Conservation (phyloP, 208 protist genomes). For the Dictyostelium gargantuum region DNA sequence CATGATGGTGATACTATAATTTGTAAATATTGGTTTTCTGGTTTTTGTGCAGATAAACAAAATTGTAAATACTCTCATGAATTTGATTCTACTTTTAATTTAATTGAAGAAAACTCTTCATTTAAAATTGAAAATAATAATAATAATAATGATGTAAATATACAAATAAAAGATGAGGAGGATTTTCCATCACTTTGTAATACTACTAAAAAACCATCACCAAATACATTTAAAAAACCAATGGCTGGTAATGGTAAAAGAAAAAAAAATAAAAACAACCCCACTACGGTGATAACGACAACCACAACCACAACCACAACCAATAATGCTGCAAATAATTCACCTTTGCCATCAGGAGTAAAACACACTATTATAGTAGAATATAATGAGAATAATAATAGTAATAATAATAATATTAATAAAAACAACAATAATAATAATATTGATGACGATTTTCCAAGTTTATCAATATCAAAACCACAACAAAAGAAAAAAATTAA, state of each 20-base stretch:
- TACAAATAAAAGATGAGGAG: not conserved
- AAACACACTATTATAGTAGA: not conserved
- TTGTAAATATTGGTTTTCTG: slow-evolving; percentile 20
- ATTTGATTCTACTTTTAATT: not conserved
- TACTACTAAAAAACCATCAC: not conserved
- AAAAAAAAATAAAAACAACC: not conserved
- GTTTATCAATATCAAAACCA: not conserved
- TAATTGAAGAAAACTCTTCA: not conserved
- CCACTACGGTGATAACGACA: not conserved
- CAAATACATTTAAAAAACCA: not conserved
- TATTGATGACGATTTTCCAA: not conserved
- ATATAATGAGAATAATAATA: not conserved
- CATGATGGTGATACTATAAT: not conserved
- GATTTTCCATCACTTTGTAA: not conserved
- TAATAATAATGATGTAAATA: not conserved
- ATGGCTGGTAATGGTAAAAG: not conserved
- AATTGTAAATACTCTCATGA: not conserved
- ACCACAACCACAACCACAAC: not conserved
- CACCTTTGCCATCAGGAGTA: not conserved
- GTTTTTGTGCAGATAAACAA: not conserved
- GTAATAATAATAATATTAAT: not conserved
- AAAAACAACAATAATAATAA: not conserved
- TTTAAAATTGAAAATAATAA: not conserved
- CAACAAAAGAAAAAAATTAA: not conserved
- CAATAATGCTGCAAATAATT: not conserved